Evolutionary conservation across 345 rosid genomes (phyloP), one percentile per base, ranked within the genome.

Genomic region (Clarkia xantiana): DNA sequence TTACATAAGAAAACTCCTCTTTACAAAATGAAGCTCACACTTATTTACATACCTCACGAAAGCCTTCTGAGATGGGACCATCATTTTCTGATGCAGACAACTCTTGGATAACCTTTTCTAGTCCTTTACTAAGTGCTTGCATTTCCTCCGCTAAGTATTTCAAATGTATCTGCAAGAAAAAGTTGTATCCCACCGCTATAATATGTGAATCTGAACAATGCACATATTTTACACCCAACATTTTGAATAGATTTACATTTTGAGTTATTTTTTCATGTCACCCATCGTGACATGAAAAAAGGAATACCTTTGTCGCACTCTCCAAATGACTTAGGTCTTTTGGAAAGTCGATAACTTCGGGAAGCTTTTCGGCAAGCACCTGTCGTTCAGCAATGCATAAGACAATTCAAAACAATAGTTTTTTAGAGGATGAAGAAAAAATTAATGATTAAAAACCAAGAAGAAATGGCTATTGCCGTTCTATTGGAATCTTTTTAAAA

Each of bases 71-170:
- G 46, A 86, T 52, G 41, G 76, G 77, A 46, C 94, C 97, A 69
- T 90, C 95, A 69, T 72, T 79, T 74, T 85, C 95, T 9, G 94
- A 74, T 62, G 70, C 56, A 60, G 95, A 62, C 42, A 90, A 69
- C 60, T 90, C 97, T 66, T 86, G 94, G 29, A 83, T 75, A 50
- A 84, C 82, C 57, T 86, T 90, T 67, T 90, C 96, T 63, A 90
- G 71, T 54, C 97, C 97, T 75, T 86, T 90, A 76, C 80, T 86
- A 62, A 90, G 67, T 13, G 93, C 96, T 81, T 90, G 94, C 96
- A 90, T 90, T 76, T 90, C 97, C 71, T 90, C 96, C 0, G 94
- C 97, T 76, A 90, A 66, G 70, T 60, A 71, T 76, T 90, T 90
- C 72, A 90, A 58, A 79, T 90, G 97, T 68, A 90, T 60, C 97